phyloP scores from a whole-genome alignment of 179 eudicot species.

The Sideroxylon spinosum region DNA sequence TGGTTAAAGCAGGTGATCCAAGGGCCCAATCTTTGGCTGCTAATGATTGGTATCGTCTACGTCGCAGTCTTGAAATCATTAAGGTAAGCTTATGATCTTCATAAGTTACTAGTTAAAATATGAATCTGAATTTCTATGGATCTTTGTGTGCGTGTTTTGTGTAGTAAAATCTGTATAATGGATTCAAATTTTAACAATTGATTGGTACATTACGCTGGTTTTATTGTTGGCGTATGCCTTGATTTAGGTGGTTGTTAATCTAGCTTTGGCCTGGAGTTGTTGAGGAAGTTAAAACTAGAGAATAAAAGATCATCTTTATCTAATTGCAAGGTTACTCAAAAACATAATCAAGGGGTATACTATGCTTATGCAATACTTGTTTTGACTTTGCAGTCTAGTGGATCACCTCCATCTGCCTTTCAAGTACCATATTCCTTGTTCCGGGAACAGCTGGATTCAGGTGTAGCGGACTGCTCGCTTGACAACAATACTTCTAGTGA shows the following conservation, averaged over 20 bases:
- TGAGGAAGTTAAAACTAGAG: constrained; percentile 4
- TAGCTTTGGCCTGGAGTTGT: background rate
- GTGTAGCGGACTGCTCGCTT: constrained; percentile 25
- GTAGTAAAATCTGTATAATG: background rate
- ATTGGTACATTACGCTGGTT: background rate
- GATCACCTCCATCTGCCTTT: constrained; percentile 84
- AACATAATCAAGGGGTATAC: no score
- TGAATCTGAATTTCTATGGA: background rate
- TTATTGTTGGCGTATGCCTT: background rate
- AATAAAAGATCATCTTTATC: background rate
- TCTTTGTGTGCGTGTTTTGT: background rate
- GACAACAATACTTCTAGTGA: constrained; percentile 24
- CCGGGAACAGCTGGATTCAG: constrained; percentile 41
- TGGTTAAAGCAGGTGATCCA: constrained; percentile 74
- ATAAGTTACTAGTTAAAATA: background rate
- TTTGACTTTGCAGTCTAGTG: constrained; percentile 66
- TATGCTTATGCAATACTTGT: constrained; percentile 12
- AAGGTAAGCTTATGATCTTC: constrained; percentile 60
- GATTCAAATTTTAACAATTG: background rate
- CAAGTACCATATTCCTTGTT: constrained; percentile 79
- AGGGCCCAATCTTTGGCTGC: constrained; percentile 62
- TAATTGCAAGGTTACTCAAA: no score
- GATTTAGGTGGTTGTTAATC: background rate
- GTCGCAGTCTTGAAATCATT: constrained; percentile 85
- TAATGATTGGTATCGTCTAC: constrained; percentile 94